Percentiles rank a stretch among this genome's conserved stretches.
Conservation (phyloP, 768 basidiomycete species). For the Leccinum uliginosum region DNA sequence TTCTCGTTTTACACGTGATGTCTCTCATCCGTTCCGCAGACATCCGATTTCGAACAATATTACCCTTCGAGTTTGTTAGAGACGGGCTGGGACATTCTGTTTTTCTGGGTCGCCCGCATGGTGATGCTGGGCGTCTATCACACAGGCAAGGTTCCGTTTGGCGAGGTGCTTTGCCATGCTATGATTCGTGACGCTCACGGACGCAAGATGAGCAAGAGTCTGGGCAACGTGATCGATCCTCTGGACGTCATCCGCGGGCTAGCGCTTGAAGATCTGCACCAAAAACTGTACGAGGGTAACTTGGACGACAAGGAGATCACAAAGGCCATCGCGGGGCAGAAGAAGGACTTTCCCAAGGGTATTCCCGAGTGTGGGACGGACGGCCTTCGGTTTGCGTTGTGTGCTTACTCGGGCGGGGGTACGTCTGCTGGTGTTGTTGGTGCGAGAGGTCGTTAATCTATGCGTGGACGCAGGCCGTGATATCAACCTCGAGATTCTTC, state of each 20-base stretch:
- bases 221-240: constrained; percentile 98
- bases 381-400: constrained; percentile 90
- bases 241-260: constrained; percentile 90
- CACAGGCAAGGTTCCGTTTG: constrained; percentile 89
- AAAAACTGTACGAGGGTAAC: constrained; percentile 87
- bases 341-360: constrained; percentile 98
- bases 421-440: constrained; percentile 6
- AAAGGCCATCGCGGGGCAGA: constrained; percentile 92
- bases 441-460: not conserved
- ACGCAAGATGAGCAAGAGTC: constrained; percentile 97
- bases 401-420: constrained; percentile 92
- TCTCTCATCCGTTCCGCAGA: constrained; percentile 41
- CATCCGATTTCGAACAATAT: constrained; percentile 70
- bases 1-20: not conserved
- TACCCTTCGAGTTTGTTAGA: constrained; percentile 91
- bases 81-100: constrained; percentile 99
- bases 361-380: constrained; percentile 99
- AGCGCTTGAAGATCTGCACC: constrained; percentile 72
- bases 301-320: constrained; percentile 88
- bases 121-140: constrained; percentile 86
- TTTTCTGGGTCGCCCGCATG: constrained; percentile 99
- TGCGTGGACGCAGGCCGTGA: constrained; percentile 66
- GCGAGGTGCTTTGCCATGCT: constrained; percentile 94
- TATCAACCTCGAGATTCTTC: constrained; percentile 93
- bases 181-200: constrained; percentile 99